phyloP scores from a whole-genome alignment of 2,329 filamentous ascomycete species.

The Calonectria multiphialidica region DNA sequence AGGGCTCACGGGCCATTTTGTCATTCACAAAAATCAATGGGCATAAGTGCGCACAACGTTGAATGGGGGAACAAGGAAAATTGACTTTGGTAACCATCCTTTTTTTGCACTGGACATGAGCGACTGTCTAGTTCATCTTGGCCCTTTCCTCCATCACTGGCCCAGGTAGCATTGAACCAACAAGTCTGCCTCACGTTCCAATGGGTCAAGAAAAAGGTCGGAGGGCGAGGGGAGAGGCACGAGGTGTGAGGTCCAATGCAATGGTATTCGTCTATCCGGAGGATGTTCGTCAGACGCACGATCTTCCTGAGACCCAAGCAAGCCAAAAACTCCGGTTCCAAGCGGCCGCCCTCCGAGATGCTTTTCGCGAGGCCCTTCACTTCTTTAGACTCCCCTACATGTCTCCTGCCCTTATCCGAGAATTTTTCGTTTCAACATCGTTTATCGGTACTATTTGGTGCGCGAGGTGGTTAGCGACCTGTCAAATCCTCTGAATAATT shows the following conservation, averaged over 20 bases:
- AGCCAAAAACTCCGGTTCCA: constrained; percentile 60
- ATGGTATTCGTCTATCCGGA: constrained; percentile 59
- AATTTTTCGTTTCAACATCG: constrained; percentile 43
- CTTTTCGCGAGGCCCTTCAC: constrained; percentile 51
- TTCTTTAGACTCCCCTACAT: constrained; percentile 39
- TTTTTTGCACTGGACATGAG: neutral
- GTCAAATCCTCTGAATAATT: neutral
- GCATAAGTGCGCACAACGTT: neutral
- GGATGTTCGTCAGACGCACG: constrained; percentile 57
- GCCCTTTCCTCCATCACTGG: constrained; percentile 1
- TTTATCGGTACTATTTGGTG: constrained; percentile 53
- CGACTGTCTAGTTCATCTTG: neutral
- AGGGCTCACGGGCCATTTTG: neutral
- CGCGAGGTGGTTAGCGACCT: constrained; percentile 32
- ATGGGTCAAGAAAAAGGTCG: constrained; percentile 20
- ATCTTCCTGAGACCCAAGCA: constrained; percentile 59
- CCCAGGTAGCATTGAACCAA: neutral
- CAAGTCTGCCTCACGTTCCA: constrained; percentile 4
- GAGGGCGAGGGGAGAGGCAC: constrained; percentile 11
- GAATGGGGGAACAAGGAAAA: neutral
- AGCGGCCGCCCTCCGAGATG: constrained; percentile 57
- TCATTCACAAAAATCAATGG: neutral
- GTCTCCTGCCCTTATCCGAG: constrained; percentile 39
- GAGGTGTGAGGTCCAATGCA: constrained; percentile 49
- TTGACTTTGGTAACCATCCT: constrained; percentile 9